Base-by-base conservation (phyloP, 2,329 filamentous ascomycete genomes). In the Macrophomina phaseolina region DNA sequence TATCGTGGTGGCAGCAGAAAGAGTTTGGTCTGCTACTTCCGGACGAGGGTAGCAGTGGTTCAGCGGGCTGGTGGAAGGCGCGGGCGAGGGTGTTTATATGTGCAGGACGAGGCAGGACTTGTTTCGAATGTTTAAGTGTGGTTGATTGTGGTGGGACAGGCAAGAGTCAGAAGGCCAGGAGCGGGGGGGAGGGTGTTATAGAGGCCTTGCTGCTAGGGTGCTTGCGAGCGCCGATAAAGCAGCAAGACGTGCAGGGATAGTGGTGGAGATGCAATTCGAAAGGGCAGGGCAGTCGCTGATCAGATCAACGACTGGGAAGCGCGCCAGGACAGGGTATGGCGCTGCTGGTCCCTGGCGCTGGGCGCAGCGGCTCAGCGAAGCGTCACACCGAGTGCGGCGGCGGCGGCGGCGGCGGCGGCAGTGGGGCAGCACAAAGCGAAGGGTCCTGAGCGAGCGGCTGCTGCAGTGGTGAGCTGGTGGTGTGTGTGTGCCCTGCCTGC, bases 371-470 rank as follows among this genome's bases (percentile, higher is more conserved):
- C 56, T 61, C 56, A 61, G 56, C 56, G 42, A 30, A 46, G 56
- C 56, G 56, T 61, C 56, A 40, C 56, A 61, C 56, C 55, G 55
- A 58, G 38, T 14, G 38, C 55, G 38, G 55, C 36, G 56, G n/a
- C 40, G 30, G 56, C 12, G 16, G 56, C 46, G 56, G 55, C 55
- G 38, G 55, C 36, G 56, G n/a, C 40, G 30, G 56, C 12, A 45
- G 56, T 61, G 56, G 56, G 56, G 56, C 56, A 61, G 40, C 56
- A 61, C 56, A 61, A 46, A 46, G 56, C 56, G 40, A 61, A 61
- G 56, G 56, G 56, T 61, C 56, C 36, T 56, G 34, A 6, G 7
- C 18, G 9, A 45, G 48, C 48, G 48, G 18, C 18, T 51, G 48
- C 18, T 38, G 52, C 52, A 55, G 60, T 63, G 60, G 60, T 63